phyloP scores from a whole-genome alignment of 495 filamentous ascomycete genomes.

The Symbiotaphrina buchneri region DNA sequence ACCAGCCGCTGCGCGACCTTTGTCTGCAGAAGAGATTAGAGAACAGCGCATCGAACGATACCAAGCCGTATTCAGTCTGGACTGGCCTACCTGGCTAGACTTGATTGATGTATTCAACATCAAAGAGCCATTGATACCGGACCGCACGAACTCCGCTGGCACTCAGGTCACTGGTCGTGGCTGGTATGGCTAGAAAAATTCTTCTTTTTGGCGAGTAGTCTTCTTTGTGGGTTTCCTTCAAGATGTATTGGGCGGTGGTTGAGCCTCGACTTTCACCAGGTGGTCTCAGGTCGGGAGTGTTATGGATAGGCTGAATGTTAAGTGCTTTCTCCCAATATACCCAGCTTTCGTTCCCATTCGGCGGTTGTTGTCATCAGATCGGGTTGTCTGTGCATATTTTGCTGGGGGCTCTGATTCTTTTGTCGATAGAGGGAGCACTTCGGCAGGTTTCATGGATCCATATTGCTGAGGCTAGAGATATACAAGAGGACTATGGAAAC shows the following conservation, averaged over 20 bases:
- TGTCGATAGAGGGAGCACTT: too few relatives aligned
- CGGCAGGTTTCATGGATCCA: too few relatives aligned
- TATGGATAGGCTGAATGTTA: too few relatives aligned
- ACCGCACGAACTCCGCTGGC: slow-evolving; percentile 36
- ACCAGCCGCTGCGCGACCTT: slow-evolving; percentile 3
- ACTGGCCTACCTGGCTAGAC: slow-evolving; percentile 61
- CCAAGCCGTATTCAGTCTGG: slow-evolving; percentile 67
- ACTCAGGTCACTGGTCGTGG: slow-evolving; percentile 31
- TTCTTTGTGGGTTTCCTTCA: slow-evolving; percentile 4
- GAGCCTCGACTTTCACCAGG: too few relatives aligned
- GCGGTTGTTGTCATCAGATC: too few relatives aligned
- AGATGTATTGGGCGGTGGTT: neutral
- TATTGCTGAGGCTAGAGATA: too few relatives aligned
- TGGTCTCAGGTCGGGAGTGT: too few relatives aligned
- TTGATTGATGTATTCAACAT: slow-evolving; percentile 55
- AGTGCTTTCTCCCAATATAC: too few relatives aligned
- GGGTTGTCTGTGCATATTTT: too few relatives aligned
- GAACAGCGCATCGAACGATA: slow-evolving; percentile 34
- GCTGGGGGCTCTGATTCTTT: too few relatives aligned
- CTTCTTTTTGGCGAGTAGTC: slow-evolving; percentile 2
- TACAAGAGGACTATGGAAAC: too few relatives aligned
- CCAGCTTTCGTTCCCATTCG: too few relatives aligned
- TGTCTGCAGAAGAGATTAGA: slow-evolving; percentile 19
- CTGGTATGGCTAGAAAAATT: slow-evolving; percentile 48
- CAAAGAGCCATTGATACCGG: slow-evolving; percentile 57